phyloP scores from a whole-genome alignment of 2,329 filamentous ascomycete genomes.

The Alternaria sp. region DNA sequence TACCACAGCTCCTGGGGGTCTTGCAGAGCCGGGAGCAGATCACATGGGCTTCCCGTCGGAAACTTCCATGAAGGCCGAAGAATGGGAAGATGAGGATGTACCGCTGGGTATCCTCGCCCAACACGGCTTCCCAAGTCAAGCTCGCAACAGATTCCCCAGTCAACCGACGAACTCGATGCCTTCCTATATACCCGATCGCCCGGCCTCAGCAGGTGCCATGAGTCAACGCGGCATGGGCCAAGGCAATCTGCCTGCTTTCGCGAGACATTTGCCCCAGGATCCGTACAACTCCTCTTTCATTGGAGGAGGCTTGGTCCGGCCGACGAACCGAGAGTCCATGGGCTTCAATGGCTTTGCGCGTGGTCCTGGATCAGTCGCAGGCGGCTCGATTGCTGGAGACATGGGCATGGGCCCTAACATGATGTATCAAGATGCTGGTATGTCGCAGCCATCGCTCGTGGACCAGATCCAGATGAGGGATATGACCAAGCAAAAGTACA shows the following conservation, averaged over 20 bases:
- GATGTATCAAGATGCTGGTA: slow-evolving; percentile 41
- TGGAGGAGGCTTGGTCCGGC: slow-evolving; percentile 44
- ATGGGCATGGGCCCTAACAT: slow-evolving; percentile 25
- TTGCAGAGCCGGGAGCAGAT: slow-evolving; percentile 25
- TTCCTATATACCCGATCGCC: slow-evolving; percentile 45
- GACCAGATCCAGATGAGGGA: slow-evolving; percentile 48
- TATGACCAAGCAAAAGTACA: slow-evolving; percentile 45
- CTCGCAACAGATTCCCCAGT: slow-evolving; percentile 32
- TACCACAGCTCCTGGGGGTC: slow-evolving; percentile 34
- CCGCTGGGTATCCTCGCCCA: slow-evolving; percentile 47
- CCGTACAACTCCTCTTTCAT: slow-evolving; percentile 39
- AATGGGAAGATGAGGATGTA: slow-evolving; percentile 49
- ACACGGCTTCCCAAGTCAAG: slow-evolving; percentile 44
- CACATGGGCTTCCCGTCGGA: slow-evolving; percentile 45
- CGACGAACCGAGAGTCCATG: slow-evolving; percentile 44
- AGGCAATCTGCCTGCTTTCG: slow-evolving; percentile 42
- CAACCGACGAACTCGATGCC: slow-evolving; percentile 41
- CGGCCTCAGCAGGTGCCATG: slow-evolving; percentile 40
- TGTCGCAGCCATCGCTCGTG: slow-evolving; percentile 41
- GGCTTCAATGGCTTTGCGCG: slow-evolving; percentile 45
- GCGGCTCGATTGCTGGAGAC: slow-evolving; percentile 33
- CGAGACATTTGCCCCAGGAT: slow-evolving; percentile 44
- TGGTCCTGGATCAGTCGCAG: slow-evolving; percentile 41
- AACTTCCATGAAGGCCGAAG: slow-evolving; percentile 42
- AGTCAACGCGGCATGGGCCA: slow-evolving; percentile 23